Evolutionary conservation across 2,329 filamentous ascomycete genomes (phyloP).

Genomic region (Cadophora sp.): DNA sequence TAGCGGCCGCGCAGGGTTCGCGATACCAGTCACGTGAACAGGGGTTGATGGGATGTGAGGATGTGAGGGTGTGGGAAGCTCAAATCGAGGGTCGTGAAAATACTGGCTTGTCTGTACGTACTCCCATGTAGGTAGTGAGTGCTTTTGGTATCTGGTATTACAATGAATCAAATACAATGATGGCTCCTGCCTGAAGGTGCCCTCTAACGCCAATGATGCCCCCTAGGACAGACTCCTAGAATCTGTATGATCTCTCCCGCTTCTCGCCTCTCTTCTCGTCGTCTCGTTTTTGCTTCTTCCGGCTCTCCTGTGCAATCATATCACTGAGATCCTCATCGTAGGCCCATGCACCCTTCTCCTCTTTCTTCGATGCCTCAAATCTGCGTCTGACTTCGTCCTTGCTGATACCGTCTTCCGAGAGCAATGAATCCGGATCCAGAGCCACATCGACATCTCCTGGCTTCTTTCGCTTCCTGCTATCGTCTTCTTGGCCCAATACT

Average conservation of each 20-base stretch:
- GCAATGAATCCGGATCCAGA: constrained; percentile 83
- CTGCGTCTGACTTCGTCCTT: constrained; percentile 83
- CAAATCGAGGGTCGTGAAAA: not conserved
- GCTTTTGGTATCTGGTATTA: constrained; percentile 32
- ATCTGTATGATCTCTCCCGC: constrained; percentile 44
- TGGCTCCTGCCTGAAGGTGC: not conserved
- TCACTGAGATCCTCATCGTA: constrained; percentile 91
- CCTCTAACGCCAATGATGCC: constrained; percentile 23
- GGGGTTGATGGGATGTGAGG: not conserved
- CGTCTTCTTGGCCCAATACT: constrained; percentile 81
- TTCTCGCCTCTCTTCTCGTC: constrained; percentile 76
- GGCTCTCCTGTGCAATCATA: constrained; percentile 93
- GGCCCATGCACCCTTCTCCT: constrained; percentile 65
- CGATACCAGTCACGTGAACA: constrained; percentile 8
- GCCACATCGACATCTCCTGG: constrained; percentile 94
- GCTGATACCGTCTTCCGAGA: constrained; percentile 75
- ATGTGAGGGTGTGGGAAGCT: not conserved
- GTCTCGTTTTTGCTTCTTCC: constrained; percentile 89
- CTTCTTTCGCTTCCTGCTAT: constrained; percentile 87
- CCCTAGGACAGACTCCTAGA: constrained; percentile 29
- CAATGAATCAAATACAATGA: constrained; percentile 29
- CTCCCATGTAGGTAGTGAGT: not conserved
- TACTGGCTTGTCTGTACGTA: no score
- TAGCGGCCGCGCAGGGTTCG: constrained; percentile 14
- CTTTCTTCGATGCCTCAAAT: constrained; percentile 76